These are phyloP conservation scores for Anastatica hierochuntica DNA, from an alignment of 345 rosid genomes.

Conservation along the genomic window DNA sequence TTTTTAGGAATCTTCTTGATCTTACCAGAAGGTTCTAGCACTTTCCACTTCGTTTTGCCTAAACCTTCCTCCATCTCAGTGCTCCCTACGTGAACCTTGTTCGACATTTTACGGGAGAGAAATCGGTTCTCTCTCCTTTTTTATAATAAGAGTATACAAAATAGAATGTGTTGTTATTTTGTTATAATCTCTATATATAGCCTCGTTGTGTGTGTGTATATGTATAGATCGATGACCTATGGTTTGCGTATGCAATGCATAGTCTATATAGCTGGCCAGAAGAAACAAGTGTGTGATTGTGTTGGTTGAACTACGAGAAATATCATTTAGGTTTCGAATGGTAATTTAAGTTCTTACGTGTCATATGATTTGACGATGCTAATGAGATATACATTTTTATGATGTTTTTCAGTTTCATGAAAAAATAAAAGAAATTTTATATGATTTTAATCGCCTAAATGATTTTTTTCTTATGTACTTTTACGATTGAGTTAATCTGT, in stretches of 20 bases:
- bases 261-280: not conserved
- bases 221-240: slow-evolving; percentile 1
- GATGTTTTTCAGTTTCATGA: too few relatives aligned
- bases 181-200: slow-evolving; percentile 14
- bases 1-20: slow-evolving; percentile 30
- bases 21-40: slow-evolving; percentile 20
- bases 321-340: not conserved
- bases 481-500: too few relatives aligned
- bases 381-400: too few relatives aligned
- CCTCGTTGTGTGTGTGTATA: not conserved
- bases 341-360: not conserved
- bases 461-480: too few relatives aligned
- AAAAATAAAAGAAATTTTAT: too few relatives aligned
- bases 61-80: slow-evolving; percentile 12
- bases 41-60: slow-evolving; percentile 22
- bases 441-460: too few relatives aligned
- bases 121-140: not conserved
- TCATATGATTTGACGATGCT: not conserved
- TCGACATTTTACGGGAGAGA: slow-evolving; percentile 17
- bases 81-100: slow-evolving; percentile 23
- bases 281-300: slow-evolving; percentile 13
- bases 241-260: slow-evolving; percentile 3
- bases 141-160: slow-evolving; percentile 3
- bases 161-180: not conserved
- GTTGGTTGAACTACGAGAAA: slow-evolving; percentile 18